Conservation (phyloP, 1,284 basidiomycete genomes). For the Sanghuangporus weigelae region DNA sequence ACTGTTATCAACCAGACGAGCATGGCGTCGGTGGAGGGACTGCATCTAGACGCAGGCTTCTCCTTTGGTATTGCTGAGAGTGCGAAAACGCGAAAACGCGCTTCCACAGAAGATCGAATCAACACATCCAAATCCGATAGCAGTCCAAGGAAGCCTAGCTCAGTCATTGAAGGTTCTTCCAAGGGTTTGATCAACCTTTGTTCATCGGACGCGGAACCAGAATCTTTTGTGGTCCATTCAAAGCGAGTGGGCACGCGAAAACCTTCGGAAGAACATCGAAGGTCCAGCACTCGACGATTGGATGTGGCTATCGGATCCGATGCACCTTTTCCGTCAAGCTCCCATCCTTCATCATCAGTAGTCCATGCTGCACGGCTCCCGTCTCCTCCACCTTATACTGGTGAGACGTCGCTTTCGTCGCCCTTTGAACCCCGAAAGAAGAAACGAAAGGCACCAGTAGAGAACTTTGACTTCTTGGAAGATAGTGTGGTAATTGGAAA, state of each 20-base stretch:
- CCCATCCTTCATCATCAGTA: constrained; percentile 23
- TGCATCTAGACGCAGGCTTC: constrained; percentile 9
- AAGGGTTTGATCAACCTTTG: neutral
- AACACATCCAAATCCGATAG: constrained; percentile 17
- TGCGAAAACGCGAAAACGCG: constrained; percentile 35
- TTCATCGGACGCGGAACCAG: neutral
- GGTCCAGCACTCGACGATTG: constrained; percentile 12
- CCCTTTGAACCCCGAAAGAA: constrained; percentile 26
- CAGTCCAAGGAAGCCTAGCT: neutral
- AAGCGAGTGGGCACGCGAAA: neutral
- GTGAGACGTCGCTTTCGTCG: constrained; percentile 25
- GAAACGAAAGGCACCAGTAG: constrained; percentile 8
- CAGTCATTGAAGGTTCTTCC: neutral
- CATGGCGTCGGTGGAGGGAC: neutral
- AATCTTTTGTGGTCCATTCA: neutral
- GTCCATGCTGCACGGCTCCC: constrained; percentile 17
- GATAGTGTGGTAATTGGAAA: constrained; percentile 11
- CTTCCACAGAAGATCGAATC: neutral
- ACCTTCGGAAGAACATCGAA: neutral
- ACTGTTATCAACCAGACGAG: neutral
- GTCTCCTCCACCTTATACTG: constrained; percentile 19
- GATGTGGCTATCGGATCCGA: constrained; percentile 25
- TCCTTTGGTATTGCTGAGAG: constrained; percentile 39
- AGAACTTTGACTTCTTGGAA: constrained; percentile 16
- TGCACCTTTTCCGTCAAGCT: constrained; percentile 30